Percentiles rank a stretch among this genome's conserved stretches.
phyloP scores from a whole-genome alignment of 2,329 filamentous ascomycete species.

The Cadophora sp. region DNA sequence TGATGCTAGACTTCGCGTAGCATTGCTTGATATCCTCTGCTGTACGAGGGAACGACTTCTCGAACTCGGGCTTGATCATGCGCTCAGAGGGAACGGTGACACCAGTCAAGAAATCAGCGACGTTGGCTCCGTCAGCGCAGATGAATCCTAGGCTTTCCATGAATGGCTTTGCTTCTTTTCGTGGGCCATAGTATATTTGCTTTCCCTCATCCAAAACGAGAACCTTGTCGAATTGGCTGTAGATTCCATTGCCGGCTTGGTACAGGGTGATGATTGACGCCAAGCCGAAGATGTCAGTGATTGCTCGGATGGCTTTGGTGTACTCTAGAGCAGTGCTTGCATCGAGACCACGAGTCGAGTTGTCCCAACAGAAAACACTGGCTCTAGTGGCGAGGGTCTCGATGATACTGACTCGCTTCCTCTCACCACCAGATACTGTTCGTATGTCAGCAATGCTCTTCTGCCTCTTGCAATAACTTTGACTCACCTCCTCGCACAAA shows the following conservation, averaged over 20 bases:
- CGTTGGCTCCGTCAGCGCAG: constrained; percentile 66
- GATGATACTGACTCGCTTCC: constrained; percentile 67
- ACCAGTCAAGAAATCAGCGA: constrained; percentile 70
- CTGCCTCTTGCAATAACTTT: neutral
- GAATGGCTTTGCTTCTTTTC: constrained; percentile 63
- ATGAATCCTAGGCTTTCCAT: constrained; percentile 71
- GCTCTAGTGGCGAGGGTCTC: constrained; percentile 48
- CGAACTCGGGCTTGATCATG: constrained; percentile 55
- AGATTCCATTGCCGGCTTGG: constrained; percentile 74
- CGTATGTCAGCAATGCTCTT: neutral
- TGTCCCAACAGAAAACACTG: constrained; percentile 69
- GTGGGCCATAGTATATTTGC: constrained; percentile 69
- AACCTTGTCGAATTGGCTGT: constrained; percentile 74
- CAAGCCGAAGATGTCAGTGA: constrained; percentile 68
- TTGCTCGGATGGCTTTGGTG: constrained; percentile 63
- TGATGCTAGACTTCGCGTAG: constrained; percentile 60
- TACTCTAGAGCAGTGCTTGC: constrained; percentile 72
- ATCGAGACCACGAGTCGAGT: constrained; percentile 69
- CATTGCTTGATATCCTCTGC: constrained; percentile 51
- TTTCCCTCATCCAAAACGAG: constrained; percentile 71
- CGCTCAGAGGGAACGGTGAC: constrained; percentile 65
- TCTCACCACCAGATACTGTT: constrained; percentile 63
- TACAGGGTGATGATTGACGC: constrained; percentile 70
- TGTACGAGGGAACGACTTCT: constrained; percentile 53
- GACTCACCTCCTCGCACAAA: constrained; percentile 57